These are phyloP conservation scores for Elongisporangium prolatum DNA, from an alignment of 352 stramenopile genomes.

Conservation along the genomic window DNA sequence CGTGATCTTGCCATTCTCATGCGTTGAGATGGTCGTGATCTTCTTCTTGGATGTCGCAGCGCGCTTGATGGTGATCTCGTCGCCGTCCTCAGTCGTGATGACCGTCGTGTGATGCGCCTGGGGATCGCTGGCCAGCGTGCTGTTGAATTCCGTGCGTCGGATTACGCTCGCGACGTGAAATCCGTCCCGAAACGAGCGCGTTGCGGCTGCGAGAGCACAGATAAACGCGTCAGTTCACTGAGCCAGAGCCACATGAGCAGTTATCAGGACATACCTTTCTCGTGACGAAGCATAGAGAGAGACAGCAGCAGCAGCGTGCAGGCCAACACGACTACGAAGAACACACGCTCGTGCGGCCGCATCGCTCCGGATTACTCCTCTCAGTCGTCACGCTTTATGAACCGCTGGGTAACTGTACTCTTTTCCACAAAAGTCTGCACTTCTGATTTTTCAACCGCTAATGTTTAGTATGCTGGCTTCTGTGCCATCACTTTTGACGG, in stretches of 20 bases:
- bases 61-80: constrained; percentile 80
- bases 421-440: neutral
- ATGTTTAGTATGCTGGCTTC: neutral
- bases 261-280: constrained; percentile 17
- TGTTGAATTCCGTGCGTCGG: constrained; percentile 36
- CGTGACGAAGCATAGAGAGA: constrained; percentile 48
- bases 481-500: neutral
- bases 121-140: constrained; percentile 6
- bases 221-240: constrained; percentile 1
- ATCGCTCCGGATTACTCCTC: constrained; percentile 14
- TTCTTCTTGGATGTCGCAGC: constrained; percentile 48
- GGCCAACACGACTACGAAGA: constrained; percentile 48
- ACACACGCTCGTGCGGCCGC: constrained; percentile 36
- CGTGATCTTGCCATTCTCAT: constrained; percentile 73
- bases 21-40: constrained; percentile 61
- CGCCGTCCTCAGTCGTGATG: constrained; percentile 70
- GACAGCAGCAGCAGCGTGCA: constrained; percentile 55
- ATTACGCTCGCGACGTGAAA: constrained; percentile 54
- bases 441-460: neutral
- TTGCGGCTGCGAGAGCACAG: constrained; percentile 10
- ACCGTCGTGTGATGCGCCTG: constrained; percentile 47
- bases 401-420: neutral
- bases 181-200: constrained; percentile 63
- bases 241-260: constrained; percentile 1
- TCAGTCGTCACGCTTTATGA: neutral